Evolutionary conservation across 768 basidiomycete genomes (phyloP), one percentile per base, ranked within the genome.

Genomic region (Termitomyces sp.): DNA sequence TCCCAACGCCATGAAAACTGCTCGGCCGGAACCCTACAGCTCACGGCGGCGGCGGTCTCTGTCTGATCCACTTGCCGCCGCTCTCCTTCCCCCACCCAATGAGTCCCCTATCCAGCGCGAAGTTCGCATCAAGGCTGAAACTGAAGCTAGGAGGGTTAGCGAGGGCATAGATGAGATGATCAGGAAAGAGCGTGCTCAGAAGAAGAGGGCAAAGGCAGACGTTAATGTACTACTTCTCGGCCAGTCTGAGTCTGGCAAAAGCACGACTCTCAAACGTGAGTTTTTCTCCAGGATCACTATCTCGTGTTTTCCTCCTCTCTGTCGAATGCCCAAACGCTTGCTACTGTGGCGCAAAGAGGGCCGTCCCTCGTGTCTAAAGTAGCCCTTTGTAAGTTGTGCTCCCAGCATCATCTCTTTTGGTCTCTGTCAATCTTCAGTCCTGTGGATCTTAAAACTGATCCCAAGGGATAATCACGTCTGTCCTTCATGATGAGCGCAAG

Each of bases 241-340:
- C 51, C 91, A 93, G 78, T 91, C 90, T 59, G 90, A 92, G 78
- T 91, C 88, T 64, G 91, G 90, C 41, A 93, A 92, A 77, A 90
- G 87, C 67, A 93, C 91, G 9, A 90, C 89, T 8, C 77, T 92
- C 64, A 91, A 91, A 75, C 90, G 90, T 91, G 77, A 82, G 89
- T 85, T 50, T 55, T 47, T 44, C 53, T 56, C 41, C 56, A 54
- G 12, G 12, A 31, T 28, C 26, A 8, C 21, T 9, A 38, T 38
- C 12, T 17, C 59, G 3, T 21, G 21, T 40, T 49, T 28, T 56
- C 37, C 46, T 11, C 50, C 11, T 46, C 35, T 58, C 46, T 41
- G 54, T 49, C 11, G 44, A 30, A 35, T 33, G 53, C 11, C 38
- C 50, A 28, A n/a, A 19, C 12, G 28, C n/a, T 40, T 41, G 17